These are phyloP conservation scores for Scedosporium boydii DNA, from an alignment of 2,329 filamentous ascomycete genomes.

Conservation along the genomic window DNA sequence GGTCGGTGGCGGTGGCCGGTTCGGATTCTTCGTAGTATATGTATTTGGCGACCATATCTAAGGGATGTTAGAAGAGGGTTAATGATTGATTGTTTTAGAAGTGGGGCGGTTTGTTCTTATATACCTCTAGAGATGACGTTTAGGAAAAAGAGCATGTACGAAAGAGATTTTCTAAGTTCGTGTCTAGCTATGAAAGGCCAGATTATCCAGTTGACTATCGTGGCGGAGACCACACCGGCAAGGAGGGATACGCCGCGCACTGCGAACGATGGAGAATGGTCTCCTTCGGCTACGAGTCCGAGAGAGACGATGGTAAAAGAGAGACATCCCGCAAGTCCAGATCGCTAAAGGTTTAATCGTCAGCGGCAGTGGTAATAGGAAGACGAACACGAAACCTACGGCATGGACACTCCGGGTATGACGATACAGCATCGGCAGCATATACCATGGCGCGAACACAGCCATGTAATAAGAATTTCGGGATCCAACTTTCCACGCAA, in stretches of 20 bases:
- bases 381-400: slow-evolving; percentile 18
- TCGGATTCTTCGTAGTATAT: slow-evolving; percentile 48
- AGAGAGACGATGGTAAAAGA: slow-evolving; percentile 47
- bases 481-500: slow-evolving; percentile 38
- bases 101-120: not conserved
- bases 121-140: slow-evolving; percentile 46
- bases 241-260: slow-evolving; percentile 41
- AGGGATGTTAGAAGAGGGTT: not conserved
- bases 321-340: slow-evolving; percentile 48
- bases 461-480: slow-evolving; percentile 47
- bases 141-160: slow-evolving; percentile 47
- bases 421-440: slow-evolving; percentile 51
- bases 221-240: slow-evolving; percentile 41
- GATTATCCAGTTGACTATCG: slow-evolving; percentile 48
- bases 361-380: not conserved
- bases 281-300: slow-evolving; percentile 21
- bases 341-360: slow-evolving; percentile 27
- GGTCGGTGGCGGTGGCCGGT: slow-evolving; percentile 39
- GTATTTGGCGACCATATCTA: slow-evolving; percentile 43
- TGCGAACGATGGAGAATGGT: slow-evolving; percentile 29
- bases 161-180: slow-evolving; percentile 44
- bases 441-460: slow-evolving; percentile 44
- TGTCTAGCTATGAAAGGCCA: slow-evolving; percentile 54
- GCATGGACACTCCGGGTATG: slow-evolving; percentile 46
- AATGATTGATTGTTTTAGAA: not conserved